Conservation (phyloP, 108 stramenopile genomes). For the Craspedostauros australis region DNA sequence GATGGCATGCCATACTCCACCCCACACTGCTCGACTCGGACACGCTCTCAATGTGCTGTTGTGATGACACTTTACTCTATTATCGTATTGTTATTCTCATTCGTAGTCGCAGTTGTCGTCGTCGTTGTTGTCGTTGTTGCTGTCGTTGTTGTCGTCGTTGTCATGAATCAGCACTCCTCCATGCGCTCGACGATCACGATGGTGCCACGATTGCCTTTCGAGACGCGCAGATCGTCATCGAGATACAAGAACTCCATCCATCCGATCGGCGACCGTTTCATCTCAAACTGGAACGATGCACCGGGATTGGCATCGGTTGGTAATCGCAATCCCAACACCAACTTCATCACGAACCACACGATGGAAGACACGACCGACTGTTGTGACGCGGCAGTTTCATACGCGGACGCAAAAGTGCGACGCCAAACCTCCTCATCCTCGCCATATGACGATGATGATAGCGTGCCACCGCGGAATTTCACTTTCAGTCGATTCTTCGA, state of each 20-base stretch:
- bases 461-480: conserved; percentile 26
- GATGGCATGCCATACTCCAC: too few species aligned
- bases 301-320: too few species aligned
- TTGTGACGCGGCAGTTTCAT: too few species aligned
- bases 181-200: conserved; percentile 46
- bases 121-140: too few species aligned
- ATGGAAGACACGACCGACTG: conserved; percentile 20
- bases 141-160: too few species aligned
- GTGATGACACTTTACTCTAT: too few species aligned
- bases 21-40: too few species aligned
- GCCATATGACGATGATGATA: conserved; percentile 17
- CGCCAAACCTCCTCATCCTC: conserved; percentile 20
- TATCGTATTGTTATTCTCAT: too few species aligned
- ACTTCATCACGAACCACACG: conserved; percentile 25
- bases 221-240: conserved; percentile 52
- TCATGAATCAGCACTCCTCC: too few species aligned
- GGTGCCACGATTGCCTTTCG: conserved; percentile 49
- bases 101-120: too few species aligned
- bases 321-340: conserved; percentile 33
- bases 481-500: conserved; percentile 26
- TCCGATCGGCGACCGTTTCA: conserved; percentile 31
- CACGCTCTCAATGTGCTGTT: too few species aligned
- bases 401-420: too few species aligned
- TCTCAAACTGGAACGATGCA: conserved; percentile 28
- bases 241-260: conserved; percentile 52